Evolutionary conservation across 768 basidiomycete species (phyloP), one percentile per base, ranked within the genome.

Genomic region (Heimioporus sp.): DNA sequence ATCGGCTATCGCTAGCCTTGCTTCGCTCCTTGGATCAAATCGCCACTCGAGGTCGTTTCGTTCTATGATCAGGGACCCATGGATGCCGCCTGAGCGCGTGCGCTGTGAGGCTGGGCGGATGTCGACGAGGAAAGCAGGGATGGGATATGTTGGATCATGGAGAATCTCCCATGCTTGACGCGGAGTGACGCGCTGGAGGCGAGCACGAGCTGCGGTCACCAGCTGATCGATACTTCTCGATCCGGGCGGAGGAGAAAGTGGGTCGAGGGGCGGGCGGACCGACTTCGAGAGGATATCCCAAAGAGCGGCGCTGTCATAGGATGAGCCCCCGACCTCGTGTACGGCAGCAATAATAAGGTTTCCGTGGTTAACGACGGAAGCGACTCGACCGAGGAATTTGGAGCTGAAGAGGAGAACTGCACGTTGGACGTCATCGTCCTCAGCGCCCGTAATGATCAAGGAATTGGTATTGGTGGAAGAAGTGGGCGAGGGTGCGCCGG

Each of bases 1-100:
- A 68, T 88, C 83, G 20, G 81, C 89, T 56, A 90, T 82, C 2
- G 79, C 69, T 48, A 91, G 68, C 32, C 84, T 74, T 12, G 78
- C 73, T 7, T 77, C 72, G 57, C 72, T 76, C 49, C 86, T 75
- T 5, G 89, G 90, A 67, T 92, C 89, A 57, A 92, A 84, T 20
- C 81, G 78, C 87, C 87, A 90, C 65, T 92, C 90, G 48, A 92
- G 75, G 6, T 83, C 79, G 61, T 87, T 90, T 20, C 89, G 77
- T 60, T 90, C 89, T 51, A 91, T 79, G 48, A 87, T 70, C 49
- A 90, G 69, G n/a, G 87, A 78, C 0, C 89, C 87, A 9, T 74
- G 74, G 49, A 91, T 85, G 0, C 70, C 75, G 0, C 90, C 90
- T 31, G 79, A 71, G 43, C 63, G 65, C 6, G 74, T 73, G 15